A percentile compares a stretch with the other conserved stretches of the same genome.
phyloP scores from a whole-genome alignment of 306 rosid genomes.

The Mimosa bimucronata region DNA sequence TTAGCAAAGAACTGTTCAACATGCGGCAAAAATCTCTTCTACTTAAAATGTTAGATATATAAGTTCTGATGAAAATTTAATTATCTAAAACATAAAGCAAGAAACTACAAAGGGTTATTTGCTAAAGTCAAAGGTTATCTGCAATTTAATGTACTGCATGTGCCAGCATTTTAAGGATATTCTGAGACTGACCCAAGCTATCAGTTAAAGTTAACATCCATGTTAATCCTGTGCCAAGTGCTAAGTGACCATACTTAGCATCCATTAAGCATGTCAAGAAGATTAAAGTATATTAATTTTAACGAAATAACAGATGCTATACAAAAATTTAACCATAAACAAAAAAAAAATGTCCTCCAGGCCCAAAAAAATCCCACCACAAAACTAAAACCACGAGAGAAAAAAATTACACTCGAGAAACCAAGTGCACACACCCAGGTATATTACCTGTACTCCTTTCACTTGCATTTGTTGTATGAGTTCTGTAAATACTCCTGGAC shows the following conservation, averaged over 20 bases:
- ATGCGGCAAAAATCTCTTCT: neutral
- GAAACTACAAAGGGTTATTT: neutral
- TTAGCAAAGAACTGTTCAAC: neutral
- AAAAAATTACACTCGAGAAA: neutral
- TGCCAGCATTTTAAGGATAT: neutral
- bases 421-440: neutral
- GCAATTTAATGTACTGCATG: neutral
- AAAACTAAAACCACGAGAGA: neutral
- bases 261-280: neutral
- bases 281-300: neutral
- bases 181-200: neutral
- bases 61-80: neutral
- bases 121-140: neutral
- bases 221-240: neutral
- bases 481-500: neutral
- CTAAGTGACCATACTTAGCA: neutral
- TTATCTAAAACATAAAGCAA: neutral
- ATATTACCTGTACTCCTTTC: slow-evolving; percentile 5
- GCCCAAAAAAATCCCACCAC: neutral
- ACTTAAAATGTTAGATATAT: neutral
- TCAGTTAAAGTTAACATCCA: neutral
- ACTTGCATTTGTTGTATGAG: slow-evolving; percentile 6
- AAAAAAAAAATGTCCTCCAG: neutral
- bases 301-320: neutral
- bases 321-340: neutral